These are phyloP conservation scores for Austroboletus niveus DNA, from an alignment of 1,284 basidiomycete species.

Conservation along the genomic window DNA sequence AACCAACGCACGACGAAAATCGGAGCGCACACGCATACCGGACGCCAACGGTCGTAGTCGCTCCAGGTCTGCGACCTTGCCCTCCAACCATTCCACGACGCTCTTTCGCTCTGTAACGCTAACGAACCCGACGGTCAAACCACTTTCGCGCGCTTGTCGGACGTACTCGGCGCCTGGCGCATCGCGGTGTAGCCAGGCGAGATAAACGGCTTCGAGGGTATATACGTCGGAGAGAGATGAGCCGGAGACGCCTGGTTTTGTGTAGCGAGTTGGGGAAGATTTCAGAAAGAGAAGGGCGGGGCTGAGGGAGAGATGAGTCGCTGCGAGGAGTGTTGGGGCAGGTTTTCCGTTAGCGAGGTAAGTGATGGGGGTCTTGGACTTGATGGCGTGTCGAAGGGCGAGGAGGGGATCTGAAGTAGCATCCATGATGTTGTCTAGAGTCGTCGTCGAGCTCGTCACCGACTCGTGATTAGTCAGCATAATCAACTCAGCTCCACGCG, in stretches of 20 bases:
- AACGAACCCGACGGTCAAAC: slow-evolving; percentile 73
- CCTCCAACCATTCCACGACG: slow-evolving; percentile 82
- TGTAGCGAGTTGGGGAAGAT: slow-evolving; percentile 71
- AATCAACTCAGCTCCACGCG: too few relatives aligned
- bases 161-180: slow-evolving; percentile 81
- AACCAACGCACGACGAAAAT: not conserved
- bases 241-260: slow-evolving; percentile 50
- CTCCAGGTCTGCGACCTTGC: slow-evolving; percentile 55
- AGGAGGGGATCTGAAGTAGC: slow-evolving; percentile 42
- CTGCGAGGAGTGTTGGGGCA: slow-evolving; percentile 49
- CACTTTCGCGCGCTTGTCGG: slow-evolving; percentile 72
- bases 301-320: slow-evolving; percentile 66
- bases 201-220: slow-evolving; percentile 75
- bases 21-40: not conserved
- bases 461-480: too few relatives aligned
- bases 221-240: slow-evolving; percentile 61
- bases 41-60: slow-evolving; percentile 50
- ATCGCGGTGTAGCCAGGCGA: slow-evolving; percentile 77
- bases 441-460: too few relatives aligned
- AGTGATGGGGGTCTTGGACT: slow-evolving; percentile 46
- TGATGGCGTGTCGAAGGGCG: slow-evolving; percentile 57
- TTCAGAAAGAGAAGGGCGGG: slow-evolving; percentile 59
- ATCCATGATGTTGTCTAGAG: too few relatives aligned
- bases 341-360: slow-evolving; percentile 50
- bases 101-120: slow-evolving; percentile 83